Base-by-base conservation (phyloP, 306 rosid species). In the Rosa lucieae region DNA sequence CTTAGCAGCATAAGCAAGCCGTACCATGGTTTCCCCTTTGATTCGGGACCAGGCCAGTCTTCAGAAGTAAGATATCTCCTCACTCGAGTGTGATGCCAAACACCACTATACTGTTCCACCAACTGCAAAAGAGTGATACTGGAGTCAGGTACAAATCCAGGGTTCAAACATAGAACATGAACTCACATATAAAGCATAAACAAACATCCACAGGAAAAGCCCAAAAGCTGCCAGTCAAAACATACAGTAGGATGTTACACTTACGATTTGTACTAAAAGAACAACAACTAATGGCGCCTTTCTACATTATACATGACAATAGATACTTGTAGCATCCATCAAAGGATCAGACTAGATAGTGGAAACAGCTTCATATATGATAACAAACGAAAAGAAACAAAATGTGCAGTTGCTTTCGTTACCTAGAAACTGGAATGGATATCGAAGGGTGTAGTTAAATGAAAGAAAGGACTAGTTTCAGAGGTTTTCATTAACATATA, bases 11-110 rank as follows among this genome's bases (percentile, higher is more conserved):
- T 91, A 26, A 96, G 97, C 81, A 96, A 84, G 46, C 98, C 98
- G 65, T 89, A 93, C 99, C 99, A 96, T 0, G 97, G 99, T 82
- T 96, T 96, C 63, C 94, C 97, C 88, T 96, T 96, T 63, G 99
- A 89, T 81, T 96, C 98, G 5, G 96, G 88, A 85, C 96, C 90
- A 42, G 93, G 83, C 96, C 94, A 91, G 15, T 91, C 98, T 70
- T 96, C 98, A 10, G 96, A 89, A 32, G 92, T 90, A 3, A 96
- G 98, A 88, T 96, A 96, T 62, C 92, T 88, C 86, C 96, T 89
- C 37, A 93, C 97, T 72, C 97, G 91, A 66, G 83, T 80, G 79
- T 90, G 98, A 84, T 91, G 99, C 99, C 98, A 96, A 55, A 96
- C 85, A 47, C 70, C 83, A 77, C 90, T 82, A 76, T 87, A 96